phyloP scores from a whole-genome alignment of 1,284 basidiomycete genomes.

The Cutaneotrichosporon curvatum region DNA sequence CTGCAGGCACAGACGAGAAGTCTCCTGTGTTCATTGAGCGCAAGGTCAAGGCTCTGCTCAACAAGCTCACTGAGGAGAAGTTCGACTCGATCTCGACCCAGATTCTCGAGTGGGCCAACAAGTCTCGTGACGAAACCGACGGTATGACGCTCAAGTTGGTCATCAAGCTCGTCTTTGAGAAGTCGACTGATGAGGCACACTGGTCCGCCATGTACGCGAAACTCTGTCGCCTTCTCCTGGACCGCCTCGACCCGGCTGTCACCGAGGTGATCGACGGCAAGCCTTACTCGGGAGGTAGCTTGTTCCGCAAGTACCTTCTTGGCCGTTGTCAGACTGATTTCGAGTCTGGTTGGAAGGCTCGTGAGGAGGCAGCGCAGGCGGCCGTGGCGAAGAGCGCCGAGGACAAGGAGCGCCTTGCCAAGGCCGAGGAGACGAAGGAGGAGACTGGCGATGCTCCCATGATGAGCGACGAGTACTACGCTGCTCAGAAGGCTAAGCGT shows the following conservation, averaged over 20 bases:
- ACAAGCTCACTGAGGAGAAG: slow-evolving; percentile 95
- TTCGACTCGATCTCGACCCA: slow-evolving; percentile 92
- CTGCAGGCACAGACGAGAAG: slow-evolving; percentile 53
- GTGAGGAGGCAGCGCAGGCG: slow-evolving; percentile 51
- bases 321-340: slow-evolving; percentile 93
- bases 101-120: slow-evolving; percentile 91
- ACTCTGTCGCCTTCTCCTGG: slow-evolving; percentile 89
- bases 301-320: slow-evolving; percentile 82
- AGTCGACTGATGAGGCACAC: slow-evolving; percentile 89
- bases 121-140: slow-evolving; percentile 83
- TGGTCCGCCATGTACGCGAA: slow-evolving; percentile 97
- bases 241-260: slow-evolving; percentile 74
- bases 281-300: slow-evolving; percentile 74
- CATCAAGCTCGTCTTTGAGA: slow-evolving; percentile 92
- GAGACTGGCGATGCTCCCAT: slow-evolving; percentile 51
- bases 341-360: slow-evolving; percentile 66
- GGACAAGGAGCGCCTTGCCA: slow-evolving; percentile 52
- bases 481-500: slow-evolving; percentile 92
- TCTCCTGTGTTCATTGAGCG: slow-evolving; percentile 79
- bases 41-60: slow-evolving; percentile 87
- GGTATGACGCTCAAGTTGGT: slow-evolving; percentile 91
- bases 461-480: slow-evolving; percentile 95
- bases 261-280: slow-evolving; percentile 83
- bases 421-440: slow-evolving; percentile 46
- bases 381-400: slow-evolving; percentile 53